Base-by-base conservation (phyloP, 345 rosid genomes). In the Orychophragmus violaceus region DNA sequence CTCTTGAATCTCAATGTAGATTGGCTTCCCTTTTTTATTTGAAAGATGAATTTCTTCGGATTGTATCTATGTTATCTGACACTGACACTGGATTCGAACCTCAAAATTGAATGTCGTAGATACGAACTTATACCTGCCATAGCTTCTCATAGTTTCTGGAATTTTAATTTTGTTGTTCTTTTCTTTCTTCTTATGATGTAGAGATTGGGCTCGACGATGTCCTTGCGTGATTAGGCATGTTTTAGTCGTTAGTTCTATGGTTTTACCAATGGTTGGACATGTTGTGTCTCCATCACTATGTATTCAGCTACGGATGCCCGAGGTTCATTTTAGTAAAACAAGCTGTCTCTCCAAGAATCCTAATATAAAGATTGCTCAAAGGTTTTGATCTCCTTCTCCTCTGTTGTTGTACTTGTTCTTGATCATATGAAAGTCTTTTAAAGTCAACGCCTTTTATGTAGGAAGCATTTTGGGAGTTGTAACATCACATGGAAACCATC, bases 211-310 rank as follows among this genome's bases (percentile, higher is more conserved):
- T 69, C 21, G 48, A 6, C 27, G 19, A 48, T 50, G 54, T 37
- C 11, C 4, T 18, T 46, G 8, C 8, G 48, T 33, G 62, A 32
- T n/a, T 6, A 41, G 45, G 32, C 49, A 79, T 68, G 81, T 69
- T 62, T 41, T 79, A 82, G 77, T 62, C 56, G 71, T 39, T 39
- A 61, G 36, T 13, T 53, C 11, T 36, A 11, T 12, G 10, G 2
- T 62, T 55, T 62, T 5, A 56, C 33, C 77, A 69, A 88, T 86
- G 96, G 90, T 84, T 33, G 81, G 77, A 27, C 82, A 62, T 65
- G 74, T 71, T 55, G 73, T 66, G 19, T 59, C 84, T 59, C 78
- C 78, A 8, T 69, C 80, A 14, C 72, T 76, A 27, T 83, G 79
- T 70, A 29, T 77, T 56, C 84, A 79, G 82, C 76, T 74, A 52